Evolutionary conservation across 768 basidiomycete genomes (phyloP).

Genomic region (Amylocystis lapponica): DNA sequence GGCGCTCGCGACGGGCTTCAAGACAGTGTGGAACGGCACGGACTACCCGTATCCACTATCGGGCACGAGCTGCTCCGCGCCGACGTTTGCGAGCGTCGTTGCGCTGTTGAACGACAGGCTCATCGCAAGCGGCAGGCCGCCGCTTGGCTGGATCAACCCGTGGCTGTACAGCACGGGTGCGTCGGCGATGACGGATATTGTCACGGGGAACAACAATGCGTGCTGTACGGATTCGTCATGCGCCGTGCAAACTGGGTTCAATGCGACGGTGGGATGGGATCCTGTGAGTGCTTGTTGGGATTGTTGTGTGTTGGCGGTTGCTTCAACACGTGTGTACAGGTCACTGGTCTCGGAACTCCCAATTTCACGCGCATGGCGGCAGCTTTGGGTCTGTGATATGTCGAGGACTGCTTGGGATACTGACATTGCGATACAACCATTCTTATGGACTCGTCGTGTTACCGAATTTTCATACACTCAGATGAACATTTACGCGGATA

Average conservation of each 20-base stretch:
- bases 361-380: no score
- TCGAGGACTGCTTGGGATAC: no score
- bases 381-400: no score
- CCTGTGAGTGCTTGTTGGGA: conserved; percentile 18
- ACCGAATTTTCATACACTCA: no score
- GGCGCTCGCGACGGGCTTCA: conserved; percentile 22
- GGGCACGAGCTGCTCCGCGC: conserved; percentile 29
- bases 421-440: no score
- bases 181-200: conserved; percentile 28
- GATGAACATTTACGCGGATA: no score
- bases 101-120: conserved; percentile 30
- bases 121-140: conserved; percentile 21
- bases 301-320: no score
- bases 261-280: conserved; percentile 25
- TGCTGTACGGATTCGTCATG: conserved; percentile 14
- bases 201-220: conserved; percentile 20
- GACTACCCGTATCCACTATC: no score
- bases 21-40: conserved; percentile 17
- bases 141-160: conserved; percentile 32
- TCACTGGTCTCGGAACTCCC: no score
- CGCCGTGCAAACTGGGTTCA: conserved; percentile 29
- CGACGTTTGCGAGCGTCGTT: conserved; percentile 28
- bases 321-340: no score
- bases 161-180: conserved; percentile 6
- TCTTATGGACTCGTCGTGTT: no score